Conservation (phyloP, 2,329 filamentous ascomycete genomes). For the Fusarium dimerum region DNA sequence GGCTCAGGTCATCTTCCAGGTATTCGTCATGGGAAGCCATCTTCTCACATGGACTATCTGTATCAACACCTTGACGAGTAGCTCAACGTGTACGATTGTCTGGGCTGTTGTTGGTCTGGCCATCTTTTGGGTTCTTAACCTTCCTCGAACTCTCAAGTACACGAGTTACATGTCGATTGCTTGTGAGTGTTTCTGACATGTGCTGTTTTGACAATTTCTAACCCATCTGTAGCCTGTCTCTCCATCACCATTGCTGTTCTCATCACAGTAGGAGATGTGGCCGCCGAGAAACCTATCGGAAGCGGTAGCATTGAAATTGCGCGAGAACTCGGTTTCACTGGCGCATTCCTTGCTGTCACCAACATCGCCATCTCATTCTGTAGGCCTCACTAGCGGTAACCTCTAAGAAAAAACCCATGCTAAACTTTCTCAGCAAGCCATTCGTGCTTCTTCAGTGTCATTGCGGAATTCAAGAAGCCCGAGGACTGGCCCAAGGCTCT, state of each 20-base stretch:
- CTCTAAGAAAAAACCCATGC: neutral
- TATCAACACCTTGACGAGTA: slow-evolving; percentile 62
- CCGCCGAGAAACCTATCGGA: slow-evolving; percentile 44
- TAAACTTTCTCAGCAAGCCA: slow-evolving; percentile 45
- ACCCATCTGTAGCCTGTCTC: slow-evolving; percentile 44
- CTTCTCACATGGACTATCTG: slow-evolving; percentile 68
- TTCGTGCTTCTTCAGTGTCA: slow-evolving; percentile 69
- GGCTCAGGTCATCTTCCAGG: slow-evolving; percentile 60
- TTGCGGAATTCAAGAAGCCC: slow-evolving; percentile 64
- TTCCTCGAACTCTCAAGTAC: slow-evolving; percentile 64
- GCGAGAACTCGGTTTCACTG: slow-evolving; percentile 45
- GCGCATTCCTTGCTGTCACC: slow-evolving; percentile 58
- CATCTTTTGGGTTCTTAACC: slow-evolving; percentile 58
- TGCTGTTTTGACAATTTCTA: neutral
- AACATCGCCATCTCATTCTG: slow-evolving; percentile 70
- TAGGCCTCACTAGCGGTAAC: slow-evolving; percentile 8
- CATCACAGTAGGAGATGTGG: slow-evolving; percentile 64
- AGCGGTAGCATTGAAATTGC: slow-evolving; percentile 34
- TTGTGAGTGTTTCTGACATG: slow-evolving; percentile 34
- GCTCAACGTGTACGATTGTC: slow-evolving; percentile 63
- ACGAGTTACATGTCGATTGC: slow-evolving; percentile 63
- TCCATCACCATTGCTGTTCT: slow-evolving; percentile 64
- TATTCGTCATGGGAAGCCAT: slow-evolving; percentile 71
- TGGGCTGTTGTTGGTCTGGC: slow-evolving; percentile 62
- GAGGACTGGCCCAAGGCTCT: slow-evolving; percentile 39